Conservation (phyloP, 2,329 filamentous ascomycete genomes). For the Falciphora oryzae region DNA sequence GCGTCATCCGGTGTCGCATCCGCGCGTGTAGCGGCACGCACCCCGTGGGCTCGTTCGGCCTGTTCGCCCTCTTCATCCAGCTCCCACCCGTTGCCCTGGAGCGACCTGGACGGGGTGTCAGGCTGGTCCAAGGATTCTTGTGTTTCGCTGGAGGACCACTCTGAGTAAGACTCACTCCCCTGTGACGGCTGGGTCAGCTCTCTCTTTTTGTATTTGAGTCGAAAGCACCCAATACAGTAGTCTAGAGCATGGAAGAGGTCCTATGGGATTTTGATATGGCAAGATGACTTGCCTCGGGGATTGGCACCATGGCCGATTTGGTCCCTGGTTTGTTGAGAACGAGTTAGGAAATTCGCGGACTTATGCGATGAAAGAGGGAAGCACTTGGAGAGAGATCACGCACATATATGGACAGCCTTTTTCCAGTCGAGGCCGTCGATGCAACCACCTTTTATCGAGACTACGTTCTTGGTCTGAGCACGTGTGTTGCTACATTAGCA, state of each 20-base stretch:
- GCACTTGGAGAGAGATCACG: neutral
- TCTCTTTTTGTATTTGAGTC: neutral
- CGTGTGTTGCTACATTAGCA: neutral
- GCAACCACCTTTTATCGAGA: slow-evolving; percentile 63
- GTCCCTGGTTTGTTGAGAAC: slow-evolving; percentile 30
- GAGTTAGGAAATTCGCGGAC: neutral
- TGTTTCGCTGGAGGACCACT: slow-evolving; percentile 38
- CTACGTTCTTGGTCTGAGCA: slow-evolving; percentile 47
- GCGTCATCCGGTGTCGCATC: neutral
- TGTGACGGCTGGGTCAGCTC: neutral
- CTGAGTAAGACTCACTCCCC: slow-evolving; percentile 50
- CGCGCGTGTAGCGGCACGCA: no score
- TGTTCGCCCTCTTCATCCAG: neutral
- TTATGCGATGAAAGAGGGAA: no score
- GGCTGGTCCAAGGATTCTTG: slow-evolving; percentile 46
- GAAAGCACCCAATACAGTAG: no score
- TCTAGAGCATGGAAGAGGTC: no score
- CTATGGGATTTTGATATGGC: no score
- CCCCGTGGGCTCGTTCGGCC: neutral
- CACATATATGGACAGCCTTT: slow-evolving; percentile 57
- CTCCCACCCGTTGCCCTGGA: neutral
- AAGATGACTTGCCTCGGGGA: slow-evolving; percentile 44
- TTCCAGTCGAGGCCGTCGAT: slow-evolving; percentile 57
- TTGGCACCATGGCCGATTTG: slow-evolving; percentile 60
- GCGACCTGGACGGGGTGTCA: neutral